phyloP scores from a whole-genome alignment of 352 stramenopile species.

The Globisporangium alternatum region DNA sequence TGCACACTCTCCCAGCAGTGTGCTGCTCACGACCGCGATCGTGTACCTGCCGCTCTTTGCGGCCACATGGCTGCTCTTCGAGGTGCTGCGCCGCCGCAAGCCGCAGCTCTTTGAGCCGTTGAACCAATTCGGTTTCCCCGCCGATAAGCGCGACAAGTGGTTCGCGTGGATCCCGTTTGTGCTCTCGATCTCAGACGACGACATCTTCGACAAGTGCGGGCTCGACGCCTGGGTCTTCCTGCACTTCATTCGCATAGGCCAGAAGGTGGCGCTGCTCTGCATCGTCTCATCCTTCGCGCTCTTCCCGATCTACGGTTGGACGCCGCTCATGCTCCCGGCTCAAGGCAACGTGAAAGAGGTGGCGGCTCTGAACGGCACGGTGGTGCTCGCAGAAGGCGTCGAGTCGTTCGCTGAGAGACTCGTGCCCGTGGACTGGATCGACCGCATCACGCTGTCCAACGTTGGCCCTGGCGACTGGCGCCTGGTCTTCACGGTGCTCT shows the following conservation, averaged over 20 bases:
- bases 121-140: conserved; percentile 40
- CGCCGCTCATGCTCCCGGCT: conserved; percentile 29
- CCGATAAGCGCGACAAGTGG: conserved; percentile 28
- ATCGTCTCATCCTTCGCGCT: conserved; percentile 54
- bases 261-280: conserved; percentile 60
- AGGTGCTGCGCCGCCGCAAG: conserved; percentile 46
- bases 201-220: conserved; percentile 58
- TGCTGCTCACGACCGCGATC: conserved; percentile 54
- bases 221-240: conserved; percentile 75
- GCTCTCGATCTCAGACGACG: conserved; percentile 45
- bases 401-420: conserved; percentile 27
- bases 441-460: conserved; percentile 70
- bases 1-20: conserved; percentile 33
- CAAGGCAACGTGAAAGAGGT: conserved; percentile 17
- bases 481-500: conserved; percentile 56
- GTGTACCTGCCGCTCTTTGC: conserved; percentile 68
- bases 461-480: conserved; percentile 58
- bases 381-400: conserved; percentile 22
- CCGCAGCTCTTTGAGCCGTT: conserved; percentile 45
- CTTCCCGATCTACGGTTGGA: conserved; percentile 68
- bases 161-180: conserved; percentile 66
- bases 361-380: conserved; percentile 20
- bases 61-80: conserved; percentile 53
- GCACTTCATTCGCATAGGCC: conserved; percentile 67
- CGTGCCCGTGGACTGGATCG: conserved; percentile 49